Evolutionary conservation across 257 asterid genomes (phyloP), one percentile per base, ranked within the genome.

Genomic region (Avicennia marina): DNA sequence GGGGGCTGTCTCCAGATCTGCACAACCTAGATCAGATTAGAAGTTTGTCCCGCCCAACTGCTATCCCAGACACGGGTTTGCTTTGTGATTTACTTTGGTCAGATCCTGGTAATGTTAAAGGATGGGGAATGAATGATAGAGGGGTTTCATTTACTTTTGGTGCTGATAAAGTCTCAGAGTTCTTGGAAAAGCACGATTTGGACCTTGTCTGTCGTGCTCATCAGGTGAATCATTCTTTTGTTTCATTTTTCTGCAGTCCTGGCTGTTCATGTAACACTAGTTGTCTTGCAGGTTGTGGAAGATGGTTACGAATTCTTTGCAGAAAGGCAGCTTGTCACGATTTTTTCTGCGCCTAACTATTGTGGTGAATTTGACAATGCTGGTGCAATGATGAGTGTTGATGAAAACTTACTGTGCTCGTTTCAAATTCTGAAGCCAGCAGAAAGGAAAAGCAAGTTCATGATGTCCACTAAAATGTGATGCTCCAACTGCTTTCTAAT

Each of bases 31-130:
- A 75, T 64, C 79, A 79, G 73, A 66, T 79, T 47, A 70, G 78
- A 65, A 66, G n/a, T 52, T 66, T 79, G 62, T 79, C 82, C 41
- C 82, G 85, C 43, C 85, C 85, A 22, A 66, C 75, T 66, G 81
- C 73, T 68, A 75, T 79, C 18, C 85, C 85, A 1, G 85, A 79
- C 57, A 66, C 81, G 1, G 85, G 85, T 31, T 69, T 79, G 73
- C 85, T 79, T 53, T 79, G 85, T 63, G 85, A 79, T 60, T 75
- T 79, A 39, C 72, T 79, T 9, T 79, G 85, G 85, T 75, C 85
- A 13, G 85, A 79, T 70, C 85, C 85, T 7, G 77, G 79, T 22
- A 79, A 79, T 66, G 82, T 66, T 56, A 75, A 79, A 66, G 85
- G 85, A 70, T 79, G 85, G 85, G 85, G 85, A 41, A 75, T 75